Conservation (phyloP, 306 rosid genomes). For the Prosopis cineraria region DNA sequence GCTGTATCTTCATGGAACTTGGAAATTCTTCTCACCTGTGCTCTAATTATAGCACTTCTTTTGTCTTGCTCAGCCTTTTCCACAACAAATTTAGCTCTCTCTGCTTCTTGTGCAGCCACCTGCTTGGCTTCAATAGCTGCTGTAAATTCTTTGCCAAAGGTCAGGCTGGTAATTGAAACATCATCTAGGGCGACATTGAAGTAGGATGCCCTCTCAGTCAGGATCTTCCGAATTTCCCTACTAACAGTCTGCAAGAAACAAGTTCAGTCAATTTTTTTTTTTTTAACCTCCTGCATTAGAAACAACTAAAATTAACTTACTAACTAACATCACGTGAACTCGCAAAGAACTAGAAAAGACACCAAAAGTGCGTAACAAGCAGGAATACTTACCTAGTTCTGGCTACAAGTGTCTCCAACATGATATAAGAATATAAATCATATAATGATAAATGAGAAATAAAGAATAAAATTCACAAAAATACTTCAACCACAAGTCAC, state of each 20-base stretch:
- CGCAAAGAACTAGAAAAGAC: neutral
- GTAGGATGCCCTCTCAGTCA: conserved; percentile 75
- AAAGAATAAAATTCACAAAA: neutral
- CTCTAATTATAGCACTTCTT: conserved; percentile 79
- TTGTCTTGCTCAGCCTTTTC: conserved; percentile 93
- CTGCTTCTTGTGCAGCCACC: conserved; percentile 95
- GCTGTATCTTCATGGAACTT: conserved; percentile 15
- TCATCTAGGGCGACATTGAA: conserved; percentile 92
- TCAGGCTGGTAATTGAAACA: conserved; percentile 78
- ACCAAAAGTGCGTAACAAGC: neutral
- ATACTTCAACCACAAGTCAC: neutral
- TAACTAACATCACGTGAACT: neutral
- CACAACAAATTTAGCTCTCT: conserved; percentile 89
- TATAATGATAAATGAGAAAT: neutral
- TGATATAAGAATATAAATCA: neutral
- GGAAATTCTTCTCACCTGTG: conserved; percentile 57
- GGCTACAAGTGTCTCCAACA: neutral
- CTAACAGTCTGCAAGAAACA: conserved; percentile 62
- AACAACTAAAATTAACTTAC: neutral
- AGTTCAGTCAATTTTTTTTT: neutral
- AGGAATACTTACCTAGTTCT: neutral
- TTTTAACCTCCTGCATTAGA: neutral
- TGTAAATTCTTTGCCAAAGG: conserved; percentile 78
- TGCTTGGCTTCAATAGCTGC: conserved; percentile 96
- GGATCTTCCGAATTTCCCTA: conserved; percentile 73